Percentiles rank a stretch among this genome's conserved stretches.
Conservation (phyloP, 2,329 filamentous ascomycete species). For the Volutella citrinella region DNA sequence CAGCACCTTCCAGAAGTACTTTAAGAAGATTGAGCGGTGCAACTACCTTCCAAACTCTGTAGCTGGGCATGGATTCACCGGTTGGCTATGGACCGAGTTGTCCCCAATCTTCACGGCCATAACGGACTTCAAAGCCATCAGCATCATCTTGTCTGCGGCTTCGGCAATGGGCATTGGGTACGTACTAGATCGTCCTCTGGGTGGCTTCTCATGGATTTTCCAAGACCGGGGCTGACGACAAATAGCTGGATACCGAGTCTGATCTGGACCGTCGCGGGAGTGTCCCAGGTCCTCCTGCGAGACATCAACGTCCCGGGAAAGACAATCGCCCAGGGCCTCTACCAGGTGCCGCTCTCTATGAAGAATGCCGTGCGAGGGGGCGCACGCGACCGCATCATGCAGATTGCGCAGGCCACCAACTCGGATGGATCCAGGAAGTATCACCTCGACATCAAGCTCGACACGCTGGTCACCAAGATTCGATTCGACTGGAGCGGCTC, state of each 20-base stretch:
- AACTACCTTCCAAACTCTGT: conserved; percentile 42
- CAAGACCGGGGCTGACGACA: conserved; percentile 49
- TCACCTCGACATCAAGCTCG: conserved; percentile 52
- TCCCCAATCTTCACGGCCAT: conserved; percentile 50
- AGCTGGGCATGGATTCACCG: conserved; percentile 53
- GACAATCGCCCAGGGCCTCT: too few relatives aligned
- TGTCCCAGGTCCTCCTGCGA: conserved; percentile 23
- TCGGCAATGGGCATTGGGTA: conserved; percentile 28
- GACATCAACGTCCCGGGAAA: too few relatives aligned
- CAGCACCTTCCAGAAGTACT: conserved; percentile 57
- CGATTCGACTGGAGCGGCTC: conserved; percentile 36
- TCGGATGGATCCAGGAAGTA: conserved; percentile 50
- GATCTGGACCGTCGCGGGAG: conserved; percentile 18
- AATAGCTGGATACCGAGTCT: conserved; percentile 37
- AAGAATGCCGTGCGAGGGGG: conserved; percentile 40
- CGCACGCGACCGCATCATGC: conserved; percentile 47
- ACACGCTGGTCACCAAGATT: conserved; percentile 44
- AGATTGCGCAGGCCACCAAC: conserved; percentile 23
- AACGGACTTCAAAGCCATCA: conserved; percentile 51
- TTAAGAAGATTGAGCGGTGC: conserved; percentile 51
- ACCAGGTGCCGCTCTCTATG: conserved; percentile 44
- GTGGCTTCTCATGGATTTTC: conserved; percentile 38
- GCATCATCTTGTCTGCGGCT: conserved; percentile 24
- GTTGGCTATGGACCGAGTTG: conserved; percentile 53
- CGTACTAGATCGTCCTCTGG: conserved; percentile 23